phyloP scores from a whole-genome alignment of 495 filamentous ascomycete genomes.

The Niebla homalea region DNA sequence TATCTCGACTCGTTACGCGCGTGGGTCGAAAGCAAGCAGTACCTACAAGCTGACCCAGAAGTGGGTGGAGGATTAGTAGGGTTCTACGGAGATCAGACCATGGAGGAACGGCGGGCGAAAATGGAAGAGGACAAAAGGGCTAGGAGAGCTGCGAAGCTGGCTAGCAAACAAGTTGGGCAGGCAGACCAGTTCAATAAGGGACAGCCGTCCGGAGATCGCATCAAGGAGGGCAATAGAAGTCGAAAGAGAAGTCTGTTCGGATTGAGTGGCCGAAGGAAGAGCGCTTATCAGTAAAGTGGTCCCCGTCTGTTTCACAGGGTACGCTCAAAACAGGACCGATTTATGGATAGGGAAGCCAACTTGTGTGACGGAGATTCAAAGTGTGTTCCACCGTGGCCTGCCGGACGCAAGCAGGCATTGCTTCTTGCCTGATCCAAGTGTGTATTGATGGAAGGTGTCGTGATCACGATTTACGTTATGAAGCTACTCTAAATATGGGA shows the following conservation, averaged over 20 bases:
- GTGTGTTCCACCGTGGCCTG: too few species aligned
- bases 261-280: background rate
- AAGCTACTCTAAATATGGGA: conserved; percentile 40
- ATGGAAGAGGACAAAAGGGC: background rate
- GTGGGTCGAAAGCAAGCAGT: background rate
- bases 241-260: background rate
- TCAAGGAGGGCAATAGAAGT: background rate
- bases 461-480: conserved; percentile 1
- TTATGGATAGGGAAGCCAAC: too few species aligned
- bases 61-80: background rate
- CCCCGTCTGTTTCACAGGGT: too few species aligned
- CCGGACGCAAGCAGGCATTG: too few species aligned
- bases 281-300: background rate
- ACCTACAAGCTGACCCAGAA: background rate
- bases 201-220: background rate
- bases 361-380: too few species aligned
- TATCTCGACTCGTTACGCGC: background rate
- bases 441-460: too few species aligned
- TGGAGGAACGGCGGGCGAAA: background rate
- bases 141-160: background rate
- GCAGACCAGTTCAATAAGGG: background rate
- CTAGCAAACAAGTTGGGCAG: background rate
- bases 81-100: background rate
- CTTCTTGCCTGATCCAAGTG: too few species aligned
- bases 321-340: too few species aligned